A percentile compares a stretch with the other conserved stretches of the same genome.
Evolutionary conservation across 257 asterid genomes (phyloP).

Genomic region (Solanum etuberosum): DNA sequence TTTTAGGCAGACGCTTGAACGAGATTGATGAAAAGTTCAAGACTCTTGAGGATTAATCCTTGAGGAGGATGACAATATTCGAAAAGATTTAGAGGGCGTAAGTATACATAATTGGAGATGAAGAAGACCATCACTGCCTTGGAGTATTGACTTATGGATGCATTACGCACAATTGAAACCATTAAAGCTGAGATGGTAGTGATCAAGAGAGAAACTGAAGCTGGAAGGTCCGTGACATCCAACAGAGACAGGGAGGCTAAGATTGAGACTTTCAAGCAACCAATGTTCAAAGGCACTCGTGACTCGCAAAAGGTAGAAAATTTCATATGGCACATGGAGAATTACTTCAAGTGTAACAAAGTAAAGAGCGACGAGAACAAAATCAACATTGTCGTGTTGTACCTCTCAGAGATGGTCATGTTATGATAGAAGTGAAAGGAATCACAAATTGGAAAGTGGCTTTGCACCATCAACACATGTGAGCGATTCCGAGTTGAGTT

Average conservation of each 20-base stretch:
- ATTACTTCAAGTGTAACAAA: not conserved
- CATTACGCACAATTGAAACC: not conserved
- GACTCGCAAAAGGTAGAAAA: not conserved
- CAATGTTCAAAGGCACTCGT: not conserved
- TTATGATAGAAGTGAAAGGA: no score
- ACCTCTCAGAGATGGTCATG: not conserved
- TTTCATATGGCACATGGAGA: not conserved
- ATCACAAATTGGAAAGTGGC: not conserved
- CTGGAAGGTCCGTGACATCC: not conserved
- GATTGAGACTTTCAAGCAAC: no score
- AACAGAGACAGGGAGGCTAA: no score
- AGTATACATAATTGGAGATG: not conserved
- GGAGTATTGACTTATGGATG: not conserved
- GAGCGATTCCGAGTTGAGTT: not conserved
- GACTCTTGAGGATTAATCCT: not conserved
- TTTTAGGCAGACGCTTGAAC: not conserved
- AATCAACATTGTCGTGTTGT: not conserved
- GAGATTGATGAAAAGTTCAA: not conserved
- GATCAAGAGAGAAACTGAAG: not conserved
- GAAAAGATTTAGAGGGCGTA: not conserved
- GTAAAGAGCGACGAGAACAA: not conserved
- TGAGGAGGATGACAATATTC: not conserved
- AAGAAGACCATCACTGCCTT: no score
- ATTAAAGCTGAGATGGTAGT: not conserved
- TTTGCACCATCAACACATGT: not conserved